Evolutionary conservation across 805 yeast genomes (phyloP).

Genomic region (Wickerhamiella sergipiensis): DNA sequence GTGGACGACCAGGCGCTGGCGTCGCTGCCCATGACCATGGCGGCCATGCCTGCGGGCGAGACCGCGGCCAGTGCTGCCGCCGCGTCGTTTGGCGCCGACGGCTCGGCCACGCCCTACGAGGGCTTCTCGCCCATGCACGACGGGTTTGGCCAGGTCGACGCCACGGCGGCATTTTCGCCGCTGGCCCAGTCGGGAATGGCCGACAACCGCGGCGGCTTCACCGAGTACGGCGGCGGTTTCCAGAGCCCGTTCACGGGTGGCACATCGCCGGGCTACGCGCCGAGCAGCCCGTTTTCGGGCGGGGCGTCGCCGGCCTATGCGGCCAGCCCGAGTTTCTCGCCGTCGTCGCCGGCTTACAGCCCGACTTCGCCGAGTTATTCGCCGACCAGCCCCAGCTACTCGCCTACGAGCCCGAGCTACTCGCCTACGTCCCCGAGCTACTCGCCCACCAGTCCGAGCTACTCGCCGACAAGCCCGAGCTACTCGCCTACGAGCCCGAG

Average conservation of each 20-base stretch:
- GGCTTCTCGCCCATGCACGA: conserved; percentile 37
- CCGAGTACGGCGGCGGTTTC: conserved; percentile 70
- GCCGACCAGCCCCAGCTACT: conserved; percentile 66
- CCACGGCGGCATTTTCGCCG: conserved; percentile 73
- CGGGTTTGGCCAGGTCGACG: conserved; percentile 33
- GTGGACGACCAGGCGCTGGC: conserved; percentile 80
- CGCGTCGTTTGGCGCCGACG: conserved; percentile 32
- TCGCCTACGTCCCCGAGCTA: conserved; percentile 46
- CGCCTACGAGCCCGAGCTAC: conserved; percentile 49
- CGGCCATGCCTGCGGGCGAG: conserved; percentile 29
- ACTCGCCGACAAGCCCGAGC: conserved; percentile 55
- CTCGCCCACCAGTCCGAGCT: conserved; percentile 51
- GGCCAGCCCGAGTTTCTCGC: conserved; percentile 55
- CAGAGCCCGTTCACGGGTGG: conserved; percentile 39
- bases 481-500: conserved; percentile 57
- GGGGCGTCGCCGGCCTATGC: conserved; percentile 64
- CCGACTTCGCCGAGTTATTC: conserved; percentile 60
- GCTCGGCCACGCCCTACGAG: conserved; percentile 88
- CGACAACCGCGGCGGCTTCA: conserved; percentile 73
- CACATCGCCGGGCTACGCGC: conserved; percentile 53
- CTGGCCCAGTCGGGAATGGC: conserved; percentile 72
- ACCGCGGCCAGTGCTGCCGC: conserved; percentile 30
- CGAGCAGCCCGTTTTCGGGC: conserved; percentile 58
- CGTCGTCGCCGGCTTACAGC: conserved; percentile 55
- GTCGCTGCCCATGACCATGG: conserved; percentile 38